Conservation (phyloP, 2,329 filamentous ascomycete species). For the Pezicula neosporulosa region DNA sequence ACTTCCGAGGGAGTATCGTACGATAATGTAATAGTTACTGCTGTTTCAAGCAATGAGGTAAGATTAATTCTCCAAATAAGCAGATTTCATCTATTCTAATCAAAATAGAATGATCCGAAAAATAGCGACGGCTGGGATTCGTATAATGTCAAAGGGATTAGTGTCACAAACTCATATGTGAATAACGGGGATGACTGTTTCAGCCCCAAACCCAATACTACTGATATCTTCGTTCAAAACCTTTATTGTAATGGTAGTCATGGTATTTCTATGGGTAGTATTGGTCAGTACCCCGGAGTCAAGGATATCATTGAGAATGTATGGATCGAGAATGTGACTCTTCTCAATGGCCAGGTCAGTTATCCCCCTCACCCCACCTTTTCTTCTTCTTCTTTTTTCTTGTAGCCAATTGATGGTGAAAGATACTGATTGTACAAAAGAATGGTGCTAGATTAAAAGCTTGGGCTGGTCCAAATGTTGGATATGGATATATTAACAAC, state of each 20-base stretch:
- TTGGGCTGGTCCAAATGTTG: conserved; percentile 54
- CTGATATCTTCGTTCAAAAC: conserved; percentile 54
- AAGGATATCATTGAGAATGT: conserved; percentile 53
- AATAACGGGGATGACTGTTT: conserved; percentile 60
- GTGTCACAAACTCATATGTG: conserved; percentile 45
- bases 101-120: conserved; percentile 44
- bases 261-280: conserved; percentile 54
- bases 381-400: background rate
- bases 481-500: conserved; percentile 59
- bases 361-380: background rate
- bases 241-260: conserved; percentile 59
- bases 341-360: conserved; percentile 44
- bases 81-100: conserved; percentile 21
- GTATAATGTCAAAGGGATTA: conserved; percentile 51
- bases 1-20: conserved; percentile 51
- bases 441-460: conserved; percentile 57
- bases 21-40: conserved; percentile 50
- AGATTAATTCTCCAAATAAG: background rate
- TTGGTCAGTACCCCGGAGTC: conserved; percentile 54
- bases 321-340: conserved; percentile 55
- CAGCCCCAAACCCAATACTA: conserved; percentile 56
- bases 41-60: conserved; percentile 44
- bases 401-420: background rate
- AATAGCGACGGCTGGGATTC: conserved; percentile 64
- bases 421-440: conserved; percentile 30